phyloP scores from a whole-genome alignment of 139 green algal genomes.

The Volvox africanus region DNA sequence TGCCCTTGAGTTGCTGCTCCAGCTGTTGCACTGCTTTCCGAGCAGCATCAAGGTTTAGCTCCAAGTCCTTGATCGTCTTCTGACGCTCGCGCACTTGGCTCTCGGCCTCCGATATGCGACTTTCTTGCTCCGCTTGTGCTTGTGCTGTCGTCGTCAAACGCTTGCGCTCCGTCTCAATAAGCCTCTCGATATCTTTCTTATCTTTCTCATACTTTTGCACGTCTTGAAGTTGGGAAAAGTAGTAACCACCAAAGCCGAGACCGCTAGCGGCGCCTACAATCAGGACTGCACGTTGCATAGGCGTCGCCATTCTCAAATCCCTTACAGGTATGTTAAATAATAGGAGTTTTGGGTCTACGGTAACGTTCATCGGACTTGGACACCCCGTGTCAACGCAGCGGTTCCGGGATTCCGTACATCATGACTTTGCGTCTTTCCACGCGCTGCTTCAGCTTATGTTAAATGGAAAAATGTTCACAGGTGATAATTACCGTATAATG shows the following conservation, averaged over 20 bases:
- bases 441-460: too few species aligned
- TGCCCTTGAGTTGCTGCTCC: conserved; percentile 36
- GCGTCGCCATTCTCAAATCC: not conserved
- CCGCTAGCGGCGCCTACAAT: conserved; percentile 1
- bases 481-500: too few species aligned
- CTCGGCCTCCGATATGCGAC: not conserved
- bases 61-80: conserved; percentile 17
- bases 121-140: not conserved
- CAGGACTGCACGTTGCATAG: not conserved
- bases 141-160: not conserved
- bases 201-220: conserved; percentile 40
- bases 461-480: too few species aligned
- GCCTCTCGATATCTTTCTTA: conserved; percentile 5
- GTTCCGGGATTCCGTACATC: not conserved
- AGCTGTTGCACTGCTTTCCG: conserved; percentile 43
- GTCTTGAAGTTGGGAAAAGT: conserved; percentile 12
- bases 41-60: conserved; percentile 37
- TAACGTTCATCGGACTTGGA: not conserved
- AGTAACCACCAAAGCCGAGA: conserved; percentile 28
- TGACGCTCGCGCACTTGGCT: not conserved
- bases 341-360: not conserved
- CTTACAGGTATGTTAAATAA: not conserved
- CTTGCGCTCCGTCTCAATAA: conserved; percentile 35
- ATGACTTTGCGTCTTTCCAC: not conserved
- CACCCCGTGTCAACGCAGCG: not conserved